phyloP scores from a whole-genome alignment of 805 yeast species.

The Lipomyces kockii region DNA sequence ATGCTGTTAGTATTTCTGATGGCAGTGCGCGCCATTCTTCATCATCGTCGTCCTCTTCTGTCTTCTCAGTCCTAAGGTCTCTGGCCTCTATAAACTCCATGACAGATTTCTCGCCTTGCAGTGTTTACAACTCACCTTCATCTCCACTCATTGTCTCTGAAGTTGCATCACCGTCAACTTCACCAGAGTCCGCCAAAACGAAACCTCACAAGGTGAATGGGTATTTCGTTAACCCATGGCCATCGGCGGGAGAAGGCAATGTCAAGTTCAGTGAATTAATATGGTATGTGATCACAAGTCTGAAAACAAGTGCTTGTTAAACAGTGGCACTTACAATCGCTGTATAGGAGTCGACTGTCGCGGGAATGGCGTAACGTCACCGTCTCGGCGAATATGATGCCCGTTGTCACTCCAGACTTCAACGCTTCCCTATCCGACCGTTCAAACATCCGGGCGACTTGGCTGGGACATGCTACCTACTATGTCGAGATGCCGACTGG shows the following conservation, averaged over 20 bases:
- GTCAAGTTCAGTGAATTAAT: slow-evolving; percentile 9
- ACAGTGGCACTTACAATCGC: background rate
- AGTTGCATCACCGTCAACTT: slow-evolving; percentile 7
- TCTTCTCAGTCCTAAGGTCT: slow-evolving; percentile 5
- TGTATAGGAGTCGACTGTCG: background rate
- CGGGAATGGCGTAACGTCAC: slow-evolving; percentile 23
- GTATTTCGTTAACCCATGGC: slow-evolving; percentile 26
- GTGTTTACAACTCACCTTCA: background rate
- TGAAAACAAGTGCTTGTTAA: background rate
- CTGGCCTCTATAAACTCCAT: background rate
- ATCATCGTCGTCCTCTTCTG: slow-evolving; percentile 14
- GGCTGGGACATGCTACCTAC: slow-evolving; percentile 34
- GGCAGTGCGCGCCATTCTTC: slow-evolving; percentile 4
- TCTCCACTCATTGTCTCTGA: slow-evolving; percentile 13
- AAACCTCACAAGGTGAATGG: slow-evolving; percentile 15
- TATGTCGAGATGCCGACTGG: slow-evolving; percentile 30
- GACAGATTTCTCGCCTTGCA: background rate
- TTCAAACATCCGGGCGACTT: slow-evolving; percentile 24
- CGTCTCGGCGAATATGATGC: slow-evolving; percentile 22
- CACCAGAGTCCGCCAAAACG: slow-evolving; percentile 15
- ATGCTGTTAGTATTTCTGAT: background rate
- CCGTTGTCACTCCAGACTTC: slow-evolving; percentile 20
- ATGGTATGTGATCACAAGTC: slow-evolving; percentile 1
- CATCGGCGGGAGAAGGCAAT: slow-evolving; percentile 20
- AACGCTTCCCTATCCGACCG: background rate